A percentile compares a stretch with the other conserved stretches of the same genome.
Conservation (phyloP, 2,329 filamentous ascomycete genomes). For the Fusarium paranaense region DNA sequence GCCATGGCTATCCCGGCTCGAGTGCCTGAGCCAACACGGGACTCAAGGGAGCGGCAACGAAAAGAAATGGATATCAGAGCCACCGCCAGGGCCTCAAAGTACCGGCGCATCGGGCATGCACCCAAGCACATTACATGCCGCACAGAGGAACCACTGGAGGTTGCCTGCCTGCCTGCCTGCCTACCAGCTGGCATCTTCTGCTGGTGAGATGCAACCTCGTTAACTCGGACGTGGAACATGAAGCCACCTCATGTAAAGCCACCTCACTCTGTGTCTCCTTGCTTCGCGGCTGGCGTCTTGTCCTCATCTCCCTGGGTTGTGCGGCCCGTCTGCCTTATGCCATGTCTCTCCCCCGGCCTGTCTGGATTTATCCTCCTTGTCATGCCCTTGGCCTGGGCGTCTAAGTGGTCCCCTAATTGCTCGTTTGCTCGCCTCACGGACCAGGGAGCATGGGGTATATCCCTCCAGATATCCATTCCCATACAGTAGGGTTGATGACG, state of each 20-base stretch:
- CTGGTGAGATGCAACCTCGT: conserved; percentile 23
- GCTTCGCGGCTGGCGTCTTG: conserved; percentile 6
- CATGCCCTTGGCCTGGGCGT: conserved; percentile 30
- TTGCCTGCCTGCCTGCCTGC: background rate
- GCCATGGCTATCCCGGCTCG: conserved; percentile 36
- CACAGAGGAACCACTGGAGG: conserved; percentile 8
- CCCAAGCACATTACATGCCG: background rate
- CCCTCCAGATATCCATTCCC: conserved; percentile 20
- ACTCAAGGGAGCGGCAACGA: conserved; percentile 19
- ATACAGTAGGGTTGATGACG: conserved; percentile 3
- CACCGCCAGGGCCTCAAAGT: background rate
- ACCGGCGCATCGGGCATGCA: conserved; percentile 13
- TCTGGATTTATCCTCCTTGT: conserved; percentile 28
- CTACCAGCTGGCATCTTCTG: conserved; percentile 1
- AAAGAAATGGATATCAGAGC: background rate
- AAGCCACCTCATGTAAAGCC: conserved; percentile 30
- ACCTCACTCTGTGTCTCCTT: conserved; percentile 17
- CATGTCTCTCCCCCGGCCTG: conserved; percentile 20
- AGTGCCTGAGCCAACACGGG: conserved; percentile 25
- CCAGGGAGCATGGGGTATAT: conserved; percentile 29
- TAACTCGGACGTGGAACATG: conserved; percentile 12
- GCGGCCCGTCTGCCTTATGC: conserved; percentile 19
- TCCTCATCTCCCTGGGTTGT: conserved; percentile 6
- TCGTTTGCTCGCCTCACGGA: conserved; percentile 36
- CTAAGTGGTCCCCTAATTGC: conserved; percentile 34